Percentiles rank a stretch among this genome's conserved stretches.
Evolutionary conservation across 495 filamentous ascomycete species (phyloP).

Genomic region (Trichocladium uniseriatum): DNA sequence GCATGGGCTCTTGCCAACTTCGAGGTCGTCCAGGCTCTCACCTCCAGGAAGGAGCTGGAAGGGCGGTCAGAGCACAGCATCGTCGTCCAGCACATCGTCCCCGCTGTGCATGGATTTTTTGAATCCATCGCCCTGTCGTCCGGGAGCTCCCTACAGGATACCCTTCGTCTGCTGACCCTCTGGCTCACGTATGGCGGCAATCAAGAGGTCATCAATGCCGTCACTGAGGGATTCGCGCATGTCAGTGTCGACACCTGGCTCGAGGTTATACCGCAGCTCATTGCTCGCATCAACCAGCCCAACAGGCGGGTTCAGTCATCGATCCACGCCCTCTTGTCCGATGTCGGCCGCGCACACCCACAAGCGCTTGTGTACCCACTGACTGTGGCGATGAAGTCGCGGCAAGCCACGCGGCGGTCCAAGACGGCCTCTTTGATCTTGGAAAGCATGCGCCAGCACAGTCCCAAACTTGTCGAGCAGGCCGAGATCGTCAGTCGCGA

Average conservation of each 20-base stretch:
- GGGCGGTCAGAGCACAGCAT: constrained; percentile 43
- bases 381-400: constrained; percentile 94
- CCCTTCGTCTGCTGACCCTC: constrained; percentile 78
- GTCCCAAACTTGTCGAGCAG: constrained; percentile 86
- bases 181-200: constrained; percentile 94
- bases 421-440: constrained; percentile 84
- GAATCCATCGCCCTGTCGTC: constrained; percentile 86
- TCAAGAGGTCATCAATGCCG: constrained; percentile 72
- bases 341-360: constrained; percentile 87
- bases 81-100: constrained; percentile 80
- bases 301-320: constrained; percentile 75
- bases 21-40: constrained; percentile 81
- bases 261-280: constrained; percentile 93
- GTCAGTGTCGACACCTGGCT: constrained; percentile 98
- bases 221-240: constrained; percentile 79
- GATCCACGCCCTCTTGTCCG: constrained; percentile 81
- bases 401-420: constrained; percentile 61
- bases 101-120: constrained; percentile 90
- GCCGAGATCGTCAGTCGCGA: constrained; percentile 90
- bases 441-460: constrained; percentile 96
- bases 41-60: constrained; percentile 51
- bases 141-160: constrained; percentile 90
- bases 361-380: constrained; percentile 99
- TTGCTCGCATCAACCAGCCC: constrained; percentile 93
- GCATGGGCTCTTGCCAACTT: constrained; percentile 99